These are phyloP conservation scores for Myriosclerotinia scirpicola DNA, from an alignment of 2,329 filamentous ascomycete genomes.

Conservation along the genomic window DNA sequence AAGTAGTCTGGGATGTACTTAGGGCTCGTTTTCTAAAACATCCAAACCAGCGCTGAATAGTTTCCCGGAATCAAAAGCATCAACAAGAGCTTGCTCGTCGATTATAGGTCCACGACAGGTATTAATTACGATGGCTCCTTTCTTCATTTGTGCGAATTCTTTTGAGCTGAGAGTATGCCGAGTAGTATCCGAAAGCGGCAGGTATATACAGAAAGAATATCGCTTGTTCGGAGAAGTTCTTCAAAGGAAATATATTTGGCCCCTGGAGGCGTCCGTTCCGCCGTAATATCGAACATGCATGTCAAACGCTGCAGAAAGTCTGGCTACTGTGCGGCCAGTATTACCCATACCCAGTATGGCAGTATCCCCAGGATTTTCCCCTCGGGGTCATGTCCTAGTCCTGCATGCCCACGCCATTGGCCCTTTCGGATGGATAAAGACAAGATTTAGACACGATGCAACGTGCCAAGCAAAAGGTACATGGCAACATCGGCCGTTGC, in stretches of 20 bases:
- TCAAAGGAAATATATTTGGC: slow-evolving; percentile 71
- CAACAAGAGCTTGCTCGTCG: slow-evolving; percentile 74
- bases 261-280: slow-evolving; percentile 49
- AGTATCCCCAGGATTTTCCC: slow-evolving; percentile 75
- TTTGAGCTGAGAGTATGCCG: slow-evolving; percentile 65
- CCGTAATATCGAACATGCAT: slow-evolving; percentile 74
- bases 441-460: slow-evolving; percentile 65
- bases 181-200: slow-evolving; percentile 68
- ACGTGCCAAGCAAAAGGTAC: slow-evolving; percentile 75
- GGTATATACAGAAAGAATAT: slow-evolving; percentile 76
- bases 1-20: slow-evolving; percentile 70
- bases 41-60: slow-evolving; percentile 72
- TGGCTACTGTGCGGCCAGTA: slow-evolving; percentile 73
- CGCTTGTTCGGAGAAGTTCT: slow-evolving; percentile 64
- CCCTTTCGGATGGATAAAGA: slow-evolving; percentile 57
- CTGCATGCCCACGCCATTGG: slow-evolving; percentile 58
- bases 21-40: slow-evolving; percentile 78
- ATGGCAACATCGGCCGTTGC: slow-evolving; percentile 78
- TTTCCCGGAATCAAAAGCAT: slow-evolving; percentile 65
- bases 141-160: slow-evolving; percentile 75
- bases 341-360: slow-evolving; percentile 86
- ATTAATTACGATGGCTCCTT: slow-evolving; percentile 75
- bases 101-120: slow-evolving; percentile 78
- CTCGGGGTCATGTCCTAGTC: slow-evolving; percentile 65
- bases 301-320: slow-evolving; percentile 69